These are phyloP conservation scores for Coniella vitis DNA, from an alignment of 2,329 filamentous ascomycete genomes.

Conservation along the genomic window DNA sequence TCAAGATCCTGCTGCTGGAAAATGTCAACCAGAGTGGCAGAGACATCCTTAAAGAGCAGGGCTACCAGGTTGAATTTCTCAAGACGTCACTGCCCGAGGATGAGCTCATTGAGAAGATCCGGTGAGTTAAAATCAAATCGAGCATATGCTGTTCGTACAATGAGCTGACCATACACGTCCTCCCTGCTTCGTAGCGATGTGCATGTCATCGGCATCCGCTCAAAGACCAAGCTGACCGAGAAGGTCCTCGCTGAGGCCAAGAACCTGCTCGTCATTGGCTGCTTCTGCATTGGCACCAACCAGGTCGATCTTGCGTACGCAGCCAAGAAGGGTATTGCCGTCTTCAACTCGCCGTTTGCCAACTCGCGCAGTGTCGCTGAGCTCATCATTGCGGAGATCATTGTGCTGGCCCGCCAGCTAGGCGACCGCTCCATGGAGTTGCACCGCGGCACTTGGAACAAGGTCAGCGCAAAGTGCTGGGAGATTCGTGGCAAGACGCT, in stretches of 20 bases:
- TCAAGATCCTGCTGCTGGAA: slow-evolving; percentile 92
- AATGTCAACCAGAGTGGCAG: slow-evolving; percentile 90
- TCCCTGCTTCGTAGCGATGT: slow-evolving; percentile 60
- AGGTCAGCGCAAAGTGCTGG: slow-evolving; percentile 95
- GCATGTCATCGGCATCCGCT: slow-evolving; percentile 95
- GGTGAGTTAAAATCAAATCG: slow-evolving; percentile 44
- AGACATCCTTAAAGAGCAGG: slow-evolving; percentile 75
- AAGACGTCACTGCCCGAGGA: slow-evolving; percentile 89
- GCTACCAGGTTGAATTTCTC: slow-evolving; percentile 89
- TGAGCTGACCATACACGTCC: neutral
- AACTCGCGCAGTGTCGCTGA: slow-evolving; percentile 97
- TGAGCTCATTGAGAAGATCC: slow-evolving; percentile 93
- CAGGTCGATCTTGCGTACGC: slow-evolving; percentile 84
- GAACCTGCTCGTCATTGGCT: slow-evolving; percentile 91
- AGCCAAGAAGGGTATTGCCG: slow-evolving; percentile 79
- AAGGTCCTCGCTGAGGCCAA: slow-evolving; percentile 82
- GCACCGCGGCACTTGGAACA: slow-evolving; percentile 95
- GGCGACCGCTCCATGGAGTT: slow-evolving; percentile 90
- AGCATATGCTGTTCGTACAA: neutral
- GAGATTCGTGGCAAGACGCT: slow-evolving; percentile 97
- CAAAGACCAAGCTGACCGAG: slow-evolving; percentile 89
- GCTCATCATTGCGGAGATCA: slow-evolving; percentile 90
- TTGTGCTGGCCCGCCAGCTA: slow-evolving; percentile 82
- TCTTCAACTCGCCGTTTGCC: slow-evolving; percentile 98
- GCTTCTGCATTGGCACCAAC: slow-evolving; percentile 98